Percentiles rank a stretch among this genome's conserved stretches.
Evolutionary conservation across 2,329 filamentous ascomycete species (phyloP).

Genomic region (Colletotrichum scovillei): DNA sequence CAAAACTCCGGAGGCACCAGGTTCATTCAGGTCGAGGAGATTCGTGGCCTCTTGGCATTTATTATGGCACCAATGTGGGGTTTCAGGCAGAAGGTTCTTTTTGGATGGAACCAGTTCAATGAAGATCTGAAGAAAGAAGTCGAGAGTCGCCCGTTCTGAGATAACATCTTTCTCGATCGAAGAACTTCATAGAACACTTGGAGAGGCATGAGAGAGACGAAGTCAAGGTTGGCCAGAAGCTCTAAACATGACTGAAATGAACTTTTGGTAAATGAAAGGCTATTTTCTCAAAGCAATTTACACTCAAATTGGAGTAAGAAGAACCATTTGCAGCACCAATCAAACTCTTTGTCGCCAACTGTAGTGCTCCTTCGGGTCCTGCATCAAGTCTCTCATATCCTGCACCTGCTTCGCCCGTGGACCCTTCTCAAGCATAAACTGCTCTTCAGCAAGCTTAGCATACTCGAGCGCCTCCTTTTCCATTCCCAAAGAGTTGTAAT

Average conservation of each 20-base stretch:
- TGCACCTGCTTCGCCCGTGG: background rate
- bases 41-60: constrained; percentile 1
- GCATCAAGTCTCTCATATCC: constrained; percentile 28
- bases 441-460: constrained; percentile 50
- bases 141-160: background rate
- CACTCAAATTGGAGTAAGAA: too few species aligned
- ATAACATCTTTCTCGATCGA: accelerated
- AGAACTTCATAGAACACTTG: accelerated
- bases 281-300: background rate
- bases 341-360: constrained; percentile 31
- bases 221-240: background rate
- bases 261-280: background rate
- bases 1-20: background rate
- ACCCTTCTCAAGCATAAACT: constrained; percentile 41
- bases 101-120: constrained; percentile 7
- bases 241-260: background rate
- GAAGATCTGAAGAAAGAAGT: constrained; percentile 10
- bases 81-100: background rate
- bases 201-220: background rate
- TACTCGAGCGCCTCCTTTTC: constrained; percentile 51
- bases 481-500: constrained; percentile 51
- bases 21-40: constrained; percentile 1
- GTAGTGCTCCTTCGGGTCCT: constrained; percentile 27
- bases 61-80: background rate
- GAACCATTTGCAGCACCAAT: background rate